phyloP scores from a whole-genome alignment of 2,329 filamentous ascomycete genomes.

The Colletotrichum tamarilloi region DNA sequence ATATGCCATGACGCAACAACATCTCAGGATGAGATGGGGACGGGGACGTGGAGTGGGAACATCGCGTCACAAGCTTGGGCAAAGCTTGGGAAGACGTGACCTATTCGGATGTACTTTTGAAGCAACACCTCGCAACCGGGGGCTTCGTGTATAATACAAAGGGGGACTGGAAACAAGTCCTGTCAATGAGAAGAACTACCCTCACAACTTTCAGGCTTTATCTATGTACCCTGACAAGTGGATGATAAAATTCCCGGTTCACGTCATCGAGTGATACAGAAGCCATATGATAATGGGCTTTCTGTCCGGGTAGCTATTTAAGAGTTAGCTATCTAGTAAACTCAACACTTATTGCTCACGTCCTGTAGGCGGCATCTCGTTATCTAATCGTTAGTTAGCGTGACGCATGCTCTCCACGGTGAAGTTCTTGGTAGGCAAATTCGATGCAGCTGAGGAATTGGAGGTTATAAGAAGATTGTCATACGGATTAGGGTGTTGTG shows the following conservation, averaged over 20 bases:
- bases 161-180: not conserved
- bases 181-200: conserved; percentile 4
- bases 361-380: too few relatives aligned
- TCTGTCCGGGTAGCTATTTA: too few relatives aligned
- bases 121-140: not conserved
- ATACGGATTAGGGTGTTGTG: too few relatives aligned
- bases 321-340: too few relatives aligned
- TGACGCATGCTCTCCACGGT: too few relatives aligned
- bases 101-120: not conserved
- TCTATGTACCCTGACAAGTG: not conserved
- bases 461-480: too few relatives aligned
- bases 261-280: not conserved
- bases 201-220: not conserved
- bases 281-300: not conserved
- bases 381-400: too few relatives aligned
- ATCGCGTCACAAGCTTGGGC: not conserved
- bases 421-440: too few relatives aligned
- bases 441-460: too few relatives aligned
- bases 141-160: conserved; percentile 16
- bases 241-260: not conserved
- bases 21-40: not conserved
- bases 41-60: not conserved
- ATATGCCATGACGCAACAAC: not conserved
- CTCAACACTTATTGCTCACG: too few relatives aligned
- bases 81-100: not conserved